phyloP scores from a whole-genome alignment of 805 yeast species.

The Middelhovenomyces tepae region DNA sequence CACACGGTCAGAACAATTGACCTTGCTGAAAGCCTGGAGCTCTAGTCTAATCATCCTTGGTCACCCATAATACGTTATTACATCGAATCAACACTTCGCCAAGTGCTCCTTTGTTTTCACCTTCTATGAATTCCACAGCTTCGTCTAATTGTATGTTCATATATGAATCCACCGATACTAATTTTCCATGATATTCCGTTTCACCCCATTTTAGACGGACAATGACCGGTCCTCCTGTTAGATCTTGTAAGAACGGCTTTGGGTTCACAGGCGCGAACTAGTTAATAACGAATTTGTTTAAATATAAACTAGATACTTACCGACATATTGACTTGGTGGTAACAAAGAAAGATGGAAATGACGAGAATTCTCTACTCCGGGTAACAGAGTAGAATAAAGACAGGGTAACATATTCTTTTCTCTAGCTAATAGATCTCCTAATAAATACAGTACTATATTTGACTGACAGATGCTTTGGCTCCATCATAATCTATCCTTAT shows the following conservation, averaged over 20 bases:
- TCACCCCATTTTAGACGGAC: constrained; percentile 86
- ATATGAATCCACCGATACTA: constrained; percentile 79
- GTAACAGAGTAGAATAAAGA: neutral
- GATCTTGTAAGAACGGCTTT: constrained; percentile 75
- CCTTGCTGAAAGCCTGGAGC: too few relatives aligned
- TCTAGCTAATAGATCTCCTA: neutral
- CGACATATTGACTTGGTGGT: neutral
- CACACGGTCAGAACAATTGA: too few relatives aligned
- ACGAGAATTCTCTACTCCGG: neutral
- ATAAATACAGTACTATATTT: constrained; percentile 10
- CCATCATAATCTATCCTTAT: constrained; percentile 58
- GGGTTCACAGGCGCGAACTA: constrained; percentile 66
- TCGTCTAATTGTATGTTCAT: constrained; percentile 77
- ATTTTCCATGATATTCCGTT: constrained; percentile 75
- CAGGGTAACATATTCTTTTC: too few relatives aligned
- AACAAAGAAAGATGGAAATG: neutral
- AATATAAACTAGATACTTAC: constrained; percentile 1
- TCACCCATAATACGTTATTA: constrained; percentile 76
- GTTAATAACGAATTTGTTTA: neutral
- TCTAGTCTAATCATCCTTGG: constrained; percentile 37
- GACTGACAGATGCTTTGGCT: constrained; percentile 25
- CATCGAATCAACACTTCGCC: constrained; percentile 85
- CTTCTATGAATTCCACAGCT: constrained; percentile 44
- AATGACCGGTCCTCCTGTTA: constrained; percentile 59
- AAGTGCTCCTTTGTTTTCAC: constrained; percentile 42